These are phyloP conservation scores for Verticillium klebahnii DNA, from an alignment of 2,329 filamentous ascomycete species.

Conservation along the genomic window DNA sequence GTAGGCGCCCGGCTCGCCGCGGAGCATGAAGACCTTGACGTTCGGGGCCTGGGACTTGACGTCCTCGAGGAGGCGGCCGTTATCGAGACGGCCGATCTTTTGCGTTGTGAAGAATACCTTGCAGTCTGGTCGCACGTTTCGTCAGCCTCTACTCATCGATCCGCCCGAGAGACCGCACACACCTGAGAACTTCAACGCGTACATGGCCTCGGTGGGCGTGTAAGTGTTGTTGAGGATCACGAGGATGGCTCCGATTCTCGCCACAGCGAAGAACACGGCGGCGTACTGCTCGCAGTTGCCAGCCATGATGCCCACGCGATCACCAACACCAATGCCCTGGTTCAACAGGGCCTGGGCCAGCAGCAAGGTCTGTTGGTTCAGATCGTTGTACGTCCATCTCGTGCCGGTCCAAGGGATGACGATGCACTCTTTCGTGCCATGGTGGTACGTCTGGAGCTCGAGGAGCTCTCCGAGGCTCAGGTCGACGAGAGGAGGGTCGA, in stretches of 20 bases:
- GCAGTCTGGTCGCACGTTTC: conserved; percentile 46
- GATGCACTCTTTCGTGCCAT: conserved; percentile 62
- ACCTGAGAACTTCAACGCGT: conserved; percentile 68
- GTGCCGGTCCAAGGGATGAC: conserved; percentile 73
- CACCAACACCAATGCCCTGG: conserved; percentile 62
- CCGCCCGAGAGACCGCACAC: conserved; percentile 16
- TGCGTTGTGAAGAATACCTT: conserved; percentile 70
- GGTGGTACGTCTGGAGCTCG: conserved; percentile 63
- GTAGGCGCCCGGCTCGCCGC: conserved; percentile 49
- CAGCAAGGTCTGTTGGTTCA: conserved; percentile 57
- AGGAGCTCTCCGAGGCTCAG: conserved; percentile 69
- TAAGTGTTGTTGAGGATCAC: conserved; percentile 83
- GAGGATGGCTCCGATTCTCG: conserved; percentile 61
- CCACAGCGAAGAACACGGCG: conserved; percentile 68
- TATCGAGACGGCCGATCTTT: conserved; percentile 61
- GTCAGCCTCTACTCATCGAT: neutral
- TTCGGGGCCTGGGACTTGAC: conserved; percentile 36
- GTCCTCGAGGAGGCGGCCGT: conserved; percentile 52
- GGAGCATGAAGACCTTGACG: conserved; percentile 53
- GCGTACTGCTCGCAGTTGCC: conserved; percentile 79
- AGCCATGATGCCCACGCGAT: conserved; percentile 72
- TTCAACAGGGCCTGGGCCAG: conserved; percentile 63
- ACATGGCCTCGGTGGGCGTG: conserved; percentile 66
- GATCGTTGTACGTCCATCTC: conserved; percentile 66
- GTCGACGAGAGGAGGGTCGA: conserved; percentile 64